phyloP scores from a whole-genome alignment of 768 basidiomycete species.

The Collybia sordida region DNA sequence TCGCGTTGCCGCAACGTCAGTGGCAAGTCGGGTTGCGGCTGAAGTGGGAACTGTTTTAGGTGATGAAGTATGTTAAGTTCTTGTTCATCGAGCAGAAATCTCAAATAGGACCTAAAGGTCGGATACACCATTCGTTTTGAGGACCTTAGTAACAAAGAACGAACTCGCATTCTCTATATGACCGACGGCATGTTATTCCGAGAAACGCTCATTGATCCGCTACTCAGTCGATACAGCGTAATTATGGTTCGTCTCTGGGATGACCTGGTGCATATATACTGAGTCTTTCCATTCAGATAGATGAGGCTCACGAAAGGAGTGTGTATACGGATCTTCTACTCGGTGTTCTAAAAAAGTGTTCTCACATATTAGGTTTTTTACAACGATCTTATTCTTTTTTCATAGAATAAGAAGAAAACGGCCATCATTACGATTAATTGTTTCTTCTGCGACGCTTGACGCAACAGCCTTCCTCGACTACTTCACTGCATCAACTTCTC shows the following conservation, averaged over 20 bases:
- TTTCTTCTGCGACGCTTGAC: conserved; percentile 97
- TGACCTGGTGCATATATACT: not conserved
- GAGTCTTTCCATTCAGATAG: conserved; percentile 56
- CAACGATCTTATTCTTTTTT: conserved; percentile 3
- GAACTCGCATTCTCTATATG: conserved; percentile 91
- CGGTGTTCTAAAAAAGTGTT: conserved; percentile 90
- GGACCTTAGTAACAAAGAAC: conserved; percentile 80
- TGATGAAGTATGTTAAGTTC: conserved; percentile 62
- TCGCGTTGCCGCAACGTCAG: conserved; percentile 92
- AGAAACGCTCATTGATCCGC: conserved; percentile 88
- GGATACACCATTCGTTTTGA: conserved; percentile 98
- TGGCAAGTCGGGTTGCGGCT: conserved; percentile 87
- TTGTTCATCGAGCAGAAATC: conserved; percentile 19
- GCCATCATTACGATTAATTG: conserved; percentile 84
- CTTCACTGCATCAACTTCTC: conserved; percentile 66
- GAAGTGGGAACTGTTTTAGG: conserved; percentile 89
- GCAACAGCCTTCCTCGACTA: conserved; percentile 87
- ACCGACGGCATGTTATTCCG: conserved; percentile 99
- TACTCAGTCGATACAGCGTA: conserved; percentile 90
- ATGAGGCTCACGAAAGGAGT: conserved; percentile 96
- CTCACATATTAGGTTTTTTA: conserved; percentile 5
- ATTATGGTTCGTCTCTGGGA: conserved; percentile 67
- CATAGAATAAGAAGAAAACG: conserved; percentile 88
- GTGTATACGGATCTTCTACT: conserved; percentile 94
- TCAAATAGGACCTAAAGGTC: conserved; percentile 53